Evolutionary conservation across 331 rosid genomes (phyloP).

Genomic region (Telfairia occidentalis): DNA sequence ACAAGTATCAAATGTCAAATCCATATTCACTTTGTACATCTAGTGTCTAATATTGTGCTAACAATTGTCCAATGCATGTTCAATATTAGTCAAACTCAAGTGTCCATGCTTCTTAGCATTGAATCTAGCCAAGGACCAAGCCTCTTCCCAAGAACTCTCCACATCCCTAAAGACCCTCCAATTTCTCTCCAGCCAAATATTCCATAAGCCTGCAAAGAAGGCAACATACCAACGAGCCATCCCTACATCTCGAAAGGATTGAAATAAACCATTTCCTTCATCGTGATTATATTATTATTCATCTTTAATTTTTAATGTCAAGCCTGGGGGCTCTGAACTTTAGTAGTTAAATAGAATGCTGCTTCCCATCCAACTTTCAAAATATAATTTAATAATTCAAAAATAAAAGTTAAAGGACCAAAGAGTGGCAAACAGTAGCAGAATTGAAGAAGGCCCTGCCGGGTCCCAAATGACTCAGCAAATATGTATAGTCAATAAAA

Average conservation of each 20-base stretch:
- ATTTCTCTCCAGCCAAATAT: neutral
- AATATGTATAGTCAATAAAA: neutral
- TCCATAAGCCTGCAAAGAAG: neutral
- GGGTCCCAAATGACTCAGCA: neutral
- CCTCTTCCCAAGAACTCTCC: neutral
- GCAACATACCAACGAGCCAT: neutral
- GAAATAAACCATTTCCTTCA: neutral
- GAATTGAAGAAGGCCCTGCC: neutral
- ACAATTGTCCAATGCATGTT: too few relatives aligned
- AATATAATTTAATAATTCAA: neutral
- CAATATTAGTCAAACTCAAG: too few relatives aligned
- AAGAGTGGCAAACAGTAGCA: neutral
- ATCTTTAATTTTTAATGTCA: neutral
- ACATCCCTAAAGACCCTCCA: neutral
- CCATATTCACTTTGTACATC: too few relatives aligned
- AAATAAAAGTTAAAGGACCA: neutral
- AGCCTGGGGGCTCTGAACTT: neutral
- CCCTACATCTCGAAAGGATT: neutral
- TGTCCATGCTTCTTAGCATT: too few relatives aligned
- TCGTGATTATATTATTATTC: neutral
- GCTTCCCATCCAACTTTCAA: neutral
- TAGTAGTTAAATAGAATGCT: neutral
- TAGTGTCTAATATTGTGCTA: too few relatives aligned
- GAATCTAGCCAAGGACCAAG: neutral
- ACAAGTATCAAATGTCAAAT: too few relatives aligned